Conservation (phyloP, 2,329 filamentous ascomycete genomes). For the Tolypocladium ophioglossoides region DNA sequence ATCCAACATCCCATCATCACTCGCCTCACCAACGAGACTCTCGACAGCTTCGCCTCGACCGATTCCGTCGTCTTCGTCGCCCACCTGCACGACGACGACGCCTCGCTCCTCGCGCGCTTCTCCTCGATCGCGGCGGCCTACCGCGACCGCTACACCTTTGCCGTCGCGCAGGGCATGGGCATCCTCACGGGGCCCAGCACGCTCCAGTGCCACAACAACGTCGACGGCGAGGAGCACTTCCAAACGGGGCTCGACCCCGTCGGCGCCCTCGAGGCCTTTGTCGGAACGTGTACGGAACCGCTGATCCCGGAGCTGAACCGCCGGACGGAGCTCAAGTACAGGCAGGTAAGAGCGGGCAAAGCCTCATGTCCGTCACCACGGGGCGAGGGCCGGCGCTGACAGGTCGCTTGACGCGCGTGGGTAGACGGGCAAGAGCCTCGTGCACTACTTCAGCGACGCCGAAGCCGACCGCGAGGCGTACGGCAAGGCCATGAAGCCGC, state of each 20-base stretch:
- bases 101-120: slow-evolving; percentile 19
- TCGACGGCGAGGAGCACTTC: slow-evolving; percentile 23
- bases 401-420: neutral
- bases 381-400: neutral
- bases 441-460: slow-evolving; percentile 19
- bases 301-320: slow-evolving; percentile 34
- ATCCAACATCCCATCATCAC: slow-evolving; percentile 13
- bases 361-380: neutral
- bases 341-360: slow-evolving; percentile 13
- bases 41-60: slow-evolving; percentile 19
- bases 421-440: slow-evolving; percentile 18
- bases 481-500: slow-evolving; percentile 21
- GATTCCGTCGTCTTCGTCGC: slow-evolving; percentile 34
- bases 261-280: slow-evolving; percentile 23
- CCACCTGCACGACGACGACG: slow-evolving; percentile 18
- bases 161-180: slow-evolving; percentile 7
- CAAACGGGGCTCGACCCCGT: slow-evolving; percentile 20
- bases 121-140: slow-evolving; percentile 21
- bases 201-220: slow-evolving; percentile 30
- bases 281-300: slow-evolving; percentile 26
- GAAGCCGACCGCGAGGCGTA: slow-evolving; percentile 23
- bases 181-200: slow-evolving; percentile 7
- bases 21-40: slow-evolving; percentile 1
- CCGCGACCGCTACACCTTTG: slow-evolving; percentile 32
- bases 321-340: slow-evolving; percentile 30